Conservation (phyloP, 2,329 filamentous ascomycete genomes). For the Cytospora mali region DNA sequence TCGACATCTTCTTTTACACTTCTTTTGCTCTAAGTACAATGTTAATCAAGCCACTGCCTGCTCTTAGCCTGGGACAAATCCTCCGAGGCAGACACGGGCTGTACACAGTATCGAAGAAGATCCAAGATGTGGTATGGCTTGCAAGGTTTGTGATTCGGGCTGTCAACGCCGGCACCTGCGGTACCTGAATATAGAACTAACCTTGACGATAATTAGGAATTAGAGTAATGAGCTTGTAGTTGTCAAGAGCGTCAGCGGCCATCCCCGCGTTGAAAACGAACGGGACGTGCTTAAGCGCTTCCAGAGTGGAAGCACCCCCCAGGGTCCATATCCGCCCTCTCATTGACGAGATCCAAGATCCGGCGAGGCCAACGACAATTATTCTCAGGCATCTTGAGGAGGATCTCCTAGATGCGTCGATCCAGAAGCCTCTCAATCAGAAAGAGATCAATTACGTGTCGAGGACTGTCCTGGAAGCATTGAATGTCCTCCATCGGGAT, state of each 20-base stretch:
- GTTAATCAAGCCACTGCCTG: background rate
- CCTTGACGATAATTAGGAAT: background rate
- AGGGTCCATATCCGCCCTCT: conserved; percentile 14
- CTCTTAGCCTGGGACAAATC: conserved; percentile 25
- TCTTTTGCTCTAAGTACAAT: background rate
- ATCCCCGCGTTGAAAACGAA: conserved; percentile 12
- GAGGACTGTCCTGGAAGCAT: conserved; percentile 32
- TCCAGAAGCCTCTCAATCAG: conserved; percentile 32
- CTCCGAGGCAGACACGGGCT: background rate
- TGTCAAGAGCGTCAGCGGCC: conserved; percentile 17
- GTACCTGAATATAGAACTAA: background rate
- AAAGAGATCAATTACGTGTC: conserved; percentile 36
- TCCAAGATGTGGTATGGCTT: conserved; percentile 2
- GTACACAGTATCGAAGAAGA: conserved; percentile 3
- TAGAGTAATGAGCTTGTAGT: conserved; percentile 4
- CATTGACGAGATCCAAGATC: conserved; percentile 11
- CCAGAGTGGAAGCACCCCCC: conserved; percentile 4
- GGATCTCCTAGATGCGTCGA: conserved; percentile 33
- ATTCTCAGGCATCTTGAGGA: conserved; percentile 30
- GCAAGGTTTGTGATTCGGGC: background rate
- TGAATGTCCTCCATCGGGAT: conserved; percentile 32
- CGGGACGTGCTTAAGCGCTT: conserved; percentile 10
- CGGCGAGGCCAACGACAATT: conserved; percentile 4
- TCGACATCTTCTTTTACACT: background rate
- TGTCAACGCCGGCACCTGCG: background rate